A percentile compares a stretch with the other conserved stretches of the same genome.
Conservation (phyloP, 2,329 filamentous ascomycete species). For the Fusarium scirpi region DNA sequence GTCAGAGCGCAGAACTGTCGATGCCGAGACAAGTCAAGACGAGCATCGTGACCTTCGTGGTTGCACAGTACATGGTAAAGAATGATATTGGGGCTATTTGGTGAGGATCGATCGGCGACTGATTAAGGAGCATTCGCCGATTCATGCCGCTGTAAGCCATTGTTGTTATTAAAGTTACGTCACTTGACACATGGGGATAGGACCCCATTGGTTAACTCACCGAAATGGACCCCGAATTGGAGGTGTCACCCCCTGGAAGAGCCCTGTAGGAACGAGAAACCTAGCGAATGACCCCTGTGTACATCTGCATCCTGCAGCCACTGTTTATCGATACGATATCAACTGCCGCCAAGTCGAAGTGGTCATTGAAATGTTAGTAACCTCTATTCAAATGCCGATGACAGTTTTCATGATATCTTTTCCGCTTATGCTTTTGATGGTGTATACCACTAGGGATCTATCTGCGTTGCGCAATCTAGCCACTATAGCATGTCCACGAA, state of each 20-base stretch:
- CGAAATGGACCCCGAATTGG: conserved; percentile 22
- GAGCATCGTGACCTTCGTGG: conserved; percentile 29
- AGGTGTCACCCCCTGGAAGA: conserved; percentile 11
- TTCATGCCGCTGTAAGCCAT: conserved; percentile 33
- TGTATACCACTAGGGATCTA: not conserved
- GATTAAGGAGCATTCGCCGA: conserved; percentile 33
- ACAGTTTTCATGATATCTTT: not conserved
- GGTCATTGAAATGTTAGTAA: conserved; percentile 14
- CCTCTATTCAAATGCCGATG: conserved; percentile 11
- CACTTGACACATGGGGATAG: not conserved
- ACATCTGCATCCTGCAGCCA: conserved; percentile 14
- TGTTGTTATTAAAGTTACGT: conserved; percentile 25
- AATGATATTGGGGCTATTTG: not conserved
- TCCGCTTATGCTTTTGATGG: not conserved
- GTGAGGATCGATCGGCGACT: conserved; percentile 25
- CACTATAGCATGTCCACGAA: too few relatives aligned
- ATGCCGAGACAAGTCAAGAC: conserved; percentile 35
- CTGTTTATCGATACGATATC: conserved; percentile 1
- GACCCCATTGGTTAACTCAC: conserved; percentile 11
- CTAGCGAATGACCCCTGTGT: conserved; percentile 25
- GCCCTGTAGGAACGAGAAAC: not conserved
- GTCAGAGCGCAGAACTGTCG: conserved; percentile 12
- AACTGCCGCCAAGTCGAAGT: not conserved
- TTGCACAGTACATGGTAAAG: conserved; percentile 6
- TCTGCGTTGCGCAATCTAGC: not conserved